Evolutionary conservation across 331 rosid genomes (phyloP).

Genomic region (Spiraea crenata): DNA sequence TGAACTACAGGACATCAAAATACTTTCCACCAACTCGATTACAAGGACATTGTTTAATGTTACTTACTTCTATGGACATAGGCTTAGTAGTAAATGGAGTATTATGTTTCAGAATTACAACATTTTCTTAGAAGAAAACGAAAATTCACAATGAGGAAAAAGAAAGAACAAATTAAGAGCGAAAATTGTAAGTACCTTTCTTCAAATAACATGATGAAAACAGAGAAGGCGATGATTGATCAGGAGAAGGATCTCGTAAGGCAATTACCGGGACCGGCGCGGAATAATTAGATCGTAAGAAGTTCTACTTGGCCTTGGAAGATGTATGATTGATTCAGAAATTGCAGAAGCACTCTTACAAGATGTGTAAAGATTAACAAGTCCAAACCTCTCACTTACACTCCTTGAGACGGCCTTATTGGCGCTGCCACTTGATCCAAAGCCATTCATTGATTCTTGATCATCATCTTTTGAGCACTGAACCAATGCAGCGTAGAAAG

Average conservation of each 20-base stretch:
- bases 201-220: not conserved
- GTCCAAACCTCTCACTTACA: slow-evolving; percentile 67
- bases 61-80: too few relatives aligned
- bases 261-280: slow-evolving; percentile 31
- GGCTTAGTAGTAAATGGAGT: too few relatives aligned
- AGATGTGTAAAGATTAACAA: slow-evolving; percentile 50
- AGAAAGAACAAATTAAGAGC: not conserved
- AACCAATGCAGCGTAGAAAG: slow-evolving; percentile 85
- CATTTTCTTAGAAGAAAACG: not conserved
- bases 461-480: slow-evolving; percentile 74
- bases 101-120: not conserved
- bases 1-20: too few relatives aligned
- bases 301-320: slow-evolving; percentile 56
- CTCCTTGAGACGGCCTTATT: slow-evolving; percentile 58
- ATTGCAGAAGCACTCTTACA: slow-evolving; percentile 79
- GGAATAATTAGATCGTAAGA: slow-evolving; percentile 37
- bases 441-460: slow-evolving; percentile 4
- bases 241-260: not conserved
- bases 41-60: too few relatives aligned
- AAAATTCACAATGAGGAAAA: not conserved
- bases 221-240: not conserved
- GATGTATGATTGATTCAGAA: slow-evolving; percentile 63
- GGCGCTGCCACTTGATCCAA: slow-evolving; percentile 39
- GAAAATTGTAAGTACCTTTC: too few relatives aligned
- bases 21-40: too few relatives aligned